Percentiles rank a stretch among this genome's conserved stretches.
These are phyloP conservation scores for Coemansia sp. DNA, from an alignment of 371 early-diverging fungal species.

Conservation along the genomic window DNA sequence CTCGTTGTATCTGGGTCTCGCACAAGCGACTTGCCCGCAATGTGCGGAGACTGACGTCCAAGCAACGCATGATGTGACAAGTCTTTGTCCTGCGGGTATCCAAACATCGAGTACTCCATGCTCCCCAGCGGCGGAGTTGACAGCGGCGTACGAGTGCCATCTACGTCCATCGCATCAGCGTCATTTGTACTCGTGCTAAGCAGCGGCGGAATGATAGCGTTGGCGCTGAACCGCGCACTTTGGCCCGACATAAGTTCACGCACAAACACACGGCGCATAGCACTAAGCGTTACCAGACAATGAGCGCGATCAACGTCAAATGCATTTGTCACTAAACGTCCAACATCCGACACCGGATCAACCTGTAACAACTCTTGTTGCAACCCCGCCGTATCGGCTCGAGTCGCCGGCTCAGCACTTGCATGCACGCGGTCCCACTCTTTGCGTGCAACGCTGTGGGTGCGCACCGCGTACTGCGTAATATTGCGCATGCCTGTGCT, in stretches of 20 bases:
- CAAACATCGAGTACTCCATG: conserved; percentile 47
- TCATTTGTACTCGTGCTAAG: neutral
- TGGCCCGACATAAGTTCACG: conserved; percentile 43
- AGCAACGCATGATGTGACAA: neutral
- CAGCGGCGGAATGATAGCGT: conserved; percentile 37
- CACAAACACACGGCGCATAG: conserved; percentile 49
- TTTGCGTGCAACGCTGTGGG: conserved; percentile 29
- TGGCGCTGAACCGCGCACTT: conserved; percentile 34
- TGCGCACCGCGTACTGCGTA: conserved; percentile 16
- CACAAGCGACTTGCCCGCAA: neutral
- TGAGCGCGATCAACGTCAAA: conserved; percentile 54
- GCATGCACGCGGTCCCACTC: conserved; percentile 44
- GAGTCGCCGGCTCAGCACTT: neutral
- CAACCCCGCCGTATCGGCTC: conserved; percentile 9
- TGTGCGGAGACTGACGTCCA: neutral
- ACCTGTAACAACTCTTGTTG: conserved; percentile 38
- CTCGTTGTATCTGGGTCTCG: neutral
- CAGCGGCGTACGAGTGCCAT: conserved; percentile 3
- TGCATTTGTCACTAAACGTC: conserved; percentile 38
- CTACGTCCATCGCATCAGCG: conserved; percentile 11
- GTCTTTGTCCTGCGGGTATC: neutral
- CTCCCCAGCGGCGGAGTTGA: conserved; percentile 36
- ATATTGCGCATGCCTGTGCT: conserved; percentile 43
- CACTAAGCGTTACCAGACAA: conserved; percentile 40
- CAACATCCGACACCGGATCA: conserved; percentile 27